These are phyloP conservation scores for Truncatella angustata DNA, from an alignment of 2,329 filamentous ascomycete species.

Conservation along the genomic window DNA sequence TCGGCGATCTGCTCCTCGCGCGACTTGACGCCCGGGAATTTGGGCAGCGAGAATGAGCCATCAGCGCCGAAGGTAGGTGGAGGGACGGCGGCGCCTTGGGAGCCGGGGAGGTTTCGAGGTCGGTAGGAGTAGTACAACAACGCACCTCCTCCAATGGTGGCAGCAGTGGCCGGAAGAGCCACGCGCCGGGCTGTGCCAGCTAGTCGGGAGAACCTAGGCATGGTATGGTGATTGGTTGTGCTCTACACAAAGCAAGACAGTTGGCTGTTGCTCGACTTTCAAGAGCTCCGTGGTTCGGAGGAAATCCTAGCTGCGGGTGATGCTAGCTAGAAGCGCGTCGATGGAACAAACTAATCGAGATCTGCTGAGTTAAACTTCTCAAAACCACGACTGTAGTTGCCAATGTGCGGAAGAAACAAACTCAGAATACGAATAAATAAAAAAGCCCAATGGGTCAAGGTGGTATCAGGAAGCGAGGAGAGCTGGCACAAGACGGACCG, in stretches of 20 bases:
- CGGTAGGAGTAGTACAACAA: conserved; percentile 57
- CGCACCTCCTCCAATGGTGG: conserved; percentile 40
- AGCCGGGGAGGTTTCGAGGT: conserved; percentile 70
- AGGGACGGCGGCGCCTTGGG: conserved; percentile 65
- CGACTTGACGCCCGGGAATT: conserved; percentile 62
- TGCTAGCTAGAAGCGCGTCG: not conserved
- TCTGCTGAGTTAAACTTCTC: too few species aligned
- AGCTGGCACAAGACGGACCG: not conserved
- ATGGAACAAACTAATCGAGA: not conserved
- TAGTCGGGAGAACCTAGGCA: conserved; percentile 29
- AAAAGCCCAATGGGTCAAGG: not conserved
- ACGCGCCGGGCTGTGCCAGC: conserved; percentile 39
- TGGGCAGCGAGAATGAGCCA: conserved; percentile 64
- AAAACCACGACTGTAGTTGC: not conserved
- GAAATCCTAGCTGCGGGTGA: not conserved
- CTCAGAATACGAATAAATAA: too few species aligned
- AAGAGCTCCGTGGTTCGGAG: not conserved
- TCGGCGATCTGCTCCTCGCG: conserved; percentile 64
- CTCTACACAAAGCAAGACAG: not conserved
- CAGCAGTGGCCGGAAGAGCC: conserved; percentile 40
- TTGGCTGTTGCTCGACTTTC: conserved; percentile 10
- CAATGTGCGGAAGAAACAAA: not conserved
- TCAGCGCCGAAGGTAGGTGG: conserved; percentile 69
- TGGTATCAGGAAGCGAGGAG: not conserved
- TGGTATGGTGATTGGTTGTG: conserved; percentile 9